These are phyloP conservation scores for Aspergillus biplanus DNA, from an alignment of 495 filamentous ascomycete species.

Conservation along the genomic window DNA sequence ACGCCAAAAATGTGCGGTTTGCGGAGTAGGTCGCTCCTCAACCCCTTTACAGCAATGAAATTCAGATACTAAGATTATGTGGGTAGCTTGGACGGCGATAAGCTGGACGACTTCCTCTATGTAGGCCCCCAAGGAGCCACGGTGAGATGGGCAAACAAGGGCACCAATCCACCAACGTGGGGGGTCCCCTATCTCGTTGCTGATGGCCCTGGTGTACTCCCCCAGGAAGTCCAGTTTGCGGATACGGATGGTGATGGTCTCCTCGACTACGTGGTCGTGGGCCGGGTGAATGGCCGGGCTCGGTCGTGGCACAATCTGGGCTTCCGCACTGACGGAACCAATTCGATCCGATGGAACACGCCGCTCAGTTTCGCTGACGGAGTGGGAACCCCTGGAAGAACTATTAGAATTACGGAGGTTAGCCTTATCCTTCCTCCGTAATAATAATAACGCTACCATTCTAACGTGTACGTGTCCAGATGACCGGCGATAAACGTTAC, in stretches of 20 bases:
- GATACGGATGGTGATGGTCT: neutral
- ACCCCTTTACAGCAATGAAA: neutral
- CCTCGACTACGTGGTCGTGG: slow-evolving; percentile 4
- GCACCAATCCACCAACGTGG: neutral
- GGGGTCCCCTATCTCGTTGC: neutral
- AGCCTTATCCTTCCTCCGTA: no score
- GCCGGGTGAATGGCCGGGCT: neutral
- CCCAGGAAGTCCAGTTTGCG: neutral
- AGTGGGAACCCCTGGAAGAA: slow-evolving; percentile 4
- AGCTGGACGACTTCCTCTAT: neutral
- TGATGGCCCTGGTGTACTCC: neutral
- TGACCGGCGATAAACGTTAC: slow-evolving; percentile 3
- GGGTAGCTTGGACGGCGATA: slow-evolving; percentile 3
- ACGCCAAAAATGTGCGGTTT: neutral
- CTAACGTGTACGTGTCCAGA: neutral
- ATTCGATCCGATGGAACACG: slow-evolving; percentile 10
- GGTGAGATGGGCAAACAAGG: neutral
- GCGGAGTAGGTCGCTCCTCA: neutral
- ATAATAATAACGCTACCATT: neutral
- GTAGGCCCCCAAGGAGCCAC: neutral
- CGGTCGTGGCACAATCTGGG: neutral
- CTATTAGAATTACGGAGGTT: slow-evolving; percentile 7
- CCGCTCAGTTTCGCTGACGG: slow-evolving; percentile 6
- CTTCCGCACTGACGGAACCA: neutral
- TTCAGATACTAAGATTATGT: neutral